These are phyloP conservation scores for Podila epicladia DNA, from an alignment of 192 early-diverging fungal species.

Conservation along the genomic window DNA sequence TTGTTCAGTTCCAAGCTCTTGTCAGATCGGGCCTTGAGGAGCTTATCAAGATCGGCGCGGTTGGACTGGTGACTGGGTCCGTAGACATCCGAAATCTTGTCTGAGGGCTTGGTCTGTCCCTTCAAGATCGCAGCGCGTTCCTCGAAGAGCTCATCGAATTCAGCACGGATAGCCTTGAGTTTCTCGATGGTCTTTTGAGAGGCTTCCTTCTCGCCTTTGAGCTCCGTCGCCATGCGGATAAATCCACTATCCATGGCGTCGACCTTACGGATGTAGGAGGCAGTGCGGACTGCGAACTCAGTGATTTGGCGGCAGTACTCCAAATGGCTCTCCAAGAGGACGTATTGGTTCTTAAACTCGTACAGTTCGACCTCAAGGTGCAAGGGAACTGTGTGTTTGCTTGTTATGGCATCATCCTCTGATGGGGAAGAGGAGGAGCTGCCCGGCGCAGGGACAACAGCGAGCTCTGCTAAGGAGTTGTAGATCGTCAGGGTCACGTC, in stretches of 20 bases:
- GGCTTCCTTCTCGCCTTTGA: slow-evolving; percentile 32
- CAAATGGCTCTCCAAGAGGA: slow-evolving; percentile 22
- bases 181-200: slow-evolving; percentile 27
- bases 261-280: slow-evolving; percentile 16
- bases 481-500: slow-evolving; percentile 44
- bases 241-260: slow-evolving; percentile 47
- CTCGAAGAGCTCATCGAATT: slow-evolving; percentile 22
- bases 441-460: slow-evolving; percentile 14
- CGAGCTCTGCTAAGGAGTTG: slow-evolving; percentile 27
- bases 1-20: slow-evolving; percentile 14
- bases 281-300: not conserved
- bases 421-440: not conserved
- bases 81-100: slow-evolving; percentile 32
- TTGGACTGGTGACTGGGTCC: slow-evolving; percentile 2
- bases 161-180: slow-evolving; percentile 23
- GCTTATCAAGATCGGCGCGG: slow-evolving; percentile 15
- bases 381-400: slow-evolving; percentile 22
- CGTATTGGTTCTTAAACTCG: slow-evolving; percentile 37
- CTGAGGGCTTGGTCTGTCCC: slow-evolving; percentile 25
- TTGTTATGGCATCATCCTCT: slow-evolving; percentile 4
- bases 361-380: slow-evolving; percentile 46
- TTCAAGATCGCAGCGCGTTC: slow-evolving; percentile 2
- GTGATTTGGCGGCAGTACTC: slow-evolving; percentile 12
- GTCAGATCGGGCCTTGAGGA: slow-evolving; percentile 9
- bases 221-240: slow-evolving; percentile 29